These are phyloP conservation scores for Leonotis leonurus DNA, from an alignment of 257 asterid species.

Conservation along the genomic window DNA sequence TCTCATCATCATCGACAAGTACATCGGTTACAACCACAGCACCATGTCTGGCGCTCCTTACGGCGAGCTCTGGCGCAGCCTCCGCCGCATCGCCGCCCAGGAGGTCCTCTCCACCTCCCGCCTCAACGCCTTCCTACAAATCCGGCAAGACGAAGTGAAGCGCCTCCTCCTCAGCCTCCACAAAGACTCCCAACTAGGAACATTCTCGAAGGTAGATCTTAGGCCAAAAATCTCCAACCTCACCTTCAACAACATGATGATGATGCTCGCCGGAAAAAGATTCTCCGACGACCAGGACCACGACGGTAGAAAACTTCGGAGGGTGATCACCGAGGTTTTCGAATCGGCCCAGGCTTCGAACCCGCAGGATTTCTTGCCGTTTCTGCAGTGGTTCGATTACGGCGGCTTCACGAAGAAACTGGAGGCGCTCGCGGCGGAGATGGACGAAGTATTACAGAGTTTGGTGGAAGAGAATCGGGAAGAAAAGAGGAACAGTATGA, in stretches of 20 bases:
- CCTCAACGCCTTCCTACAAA: conserved; percentile 1
- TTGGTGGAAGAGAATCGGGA: conserved; percentile 27
- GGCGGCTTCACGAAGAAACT: conserved; percentile 18
- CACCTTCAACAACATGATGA: conserved; percentile 20
- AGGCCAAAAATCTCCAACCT: conserved; percentile 15
- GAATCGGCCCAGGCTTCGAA: conserved; percentile 9
- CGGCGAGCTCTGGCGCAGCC: conserved; percentile 32
- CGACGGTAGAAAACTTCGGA: too few species aligned
- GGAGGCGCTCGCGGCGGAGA: background rate
- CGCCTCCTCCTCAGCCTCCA: conserved; percentile 4
- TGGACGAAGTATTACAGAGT: conserved; percentile 15
- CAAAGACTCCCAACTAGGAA: background rate
- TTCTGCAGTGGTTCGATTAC: conserved; percentile 29
- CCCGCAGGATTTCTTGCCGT: conserved; percentile 33
- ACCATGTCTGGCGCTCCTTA: conserved; percentile 19
- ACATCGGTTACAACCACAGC: conserved; percentile 26
- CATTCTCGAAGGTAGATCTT: conserved; percentile 8
- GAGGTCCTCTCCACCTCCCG: conserved; percentile 29
- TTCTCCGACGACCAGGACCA: background rate
- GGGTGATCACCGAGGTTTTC: conserved; percentile 1
- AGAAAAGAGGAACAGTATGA: conserved; percentile 23
- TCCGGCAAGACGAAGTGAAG: conserved; percentile 20
- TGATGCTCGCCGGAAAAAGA: conserved; percentile 29
- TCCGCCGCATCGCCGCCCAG: conserved; percentile 25
- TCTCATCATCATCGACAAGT: background rate